Base-by-base conservation (phyloP, 805 yeast genomes). In the Ogataea neopini region DNA sequence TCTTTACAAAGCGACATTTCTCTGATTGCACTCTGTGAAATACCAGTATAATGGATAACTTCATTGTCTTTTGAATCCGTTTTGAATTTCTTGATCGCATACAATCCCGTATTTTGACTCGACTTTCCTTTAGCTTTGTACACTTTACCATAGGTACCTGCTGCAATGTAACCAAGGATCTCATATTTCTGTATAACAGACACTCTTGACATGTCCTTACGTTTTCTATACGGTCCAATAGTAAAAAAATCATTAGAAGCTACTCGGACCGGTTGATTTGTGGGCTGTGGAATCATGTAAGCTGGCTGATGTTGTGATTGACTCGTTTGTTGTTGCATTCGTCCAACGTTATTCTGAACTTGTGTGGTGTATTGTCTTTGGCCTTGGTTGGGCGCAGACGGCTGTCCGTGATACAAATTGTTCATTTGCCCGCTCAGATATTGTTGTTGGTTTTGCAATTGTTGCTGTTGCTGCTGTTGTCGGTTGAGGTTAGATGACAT, bases 1-100 rank as follows among this genome's bases (percentile, higher is more conserved):
- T 94, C 99, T 41, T 96, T 77, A 66, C 98, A 94, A 17, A 94
- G 72, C 1, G 97, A 87, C 92, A 95, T 90, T 67, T 95, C 99
- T 54, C 99, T 75, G 39, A 95, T 88, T 1, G 98, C 99, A 59
- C 92, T 83, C 67, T 94, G 99, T 1, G 96, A 89, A 11, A 94
- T 88, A 2, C 99, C 98, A 0, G 97, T 90, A 61, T 90, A 92
- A 68, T 87, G 94, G 9, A 86, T 68, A 20, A 85, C 82, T 60
- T 91, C 97, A 26, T 73, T 74, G 48, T 92, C 92, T 53, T 91
- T 96, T 59, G 88, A 83, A 58, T 95, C 99, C 25, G 90, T 85
- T 65, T 94, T 94, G 75, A 94, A 94, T 71, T 92, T 94, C 66
- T 94, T 94, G 59, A 94, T 94, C 5, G 99, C 99, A 63, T 74